phyloP scores from a whole-genome alignment of 2,329 filamentous ascomycete species.

The Whalleya microplaca region DNA sequence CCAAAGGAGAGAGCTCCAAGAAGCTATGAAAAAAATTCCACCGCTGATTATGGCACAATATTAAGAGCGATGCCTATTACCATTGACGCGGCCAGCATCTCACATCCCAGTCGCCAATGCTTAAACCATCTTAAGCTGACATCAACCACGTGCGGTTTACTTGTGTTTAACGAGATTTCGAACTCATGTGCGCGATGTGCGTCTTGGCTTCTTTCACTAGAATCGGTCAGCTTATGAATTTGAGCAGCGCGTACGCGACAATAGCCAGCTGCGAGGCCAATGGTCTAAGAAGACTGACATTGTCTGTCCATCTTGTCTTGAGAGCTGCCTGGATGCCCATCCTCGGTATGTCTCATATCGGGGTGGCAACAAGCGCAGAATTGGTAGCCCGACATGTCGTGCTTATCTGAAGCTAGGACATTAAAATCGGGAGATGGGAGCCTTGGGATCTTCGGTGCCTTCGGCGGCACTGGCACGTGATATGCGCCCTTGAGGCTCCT shows the following conservation, averaged over 20 bases:
- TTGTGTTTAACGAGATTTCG: slow-evolving; percentile 17
- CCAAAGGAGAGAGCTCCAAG: not conserved
- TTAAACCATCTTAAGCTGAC: not conserved
- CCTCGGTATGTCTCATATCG: slow-evolving; percentile 1
- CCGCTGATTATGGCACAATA: not conserved
- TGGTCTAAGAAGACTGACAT: slow-evolving; percentile 15
- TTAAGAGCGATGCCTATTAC: not conserved
- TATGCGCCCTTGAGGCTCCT: slow-evolving; percentile 9
- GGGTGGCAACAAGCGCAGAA: slow-evolving; percentile 32
- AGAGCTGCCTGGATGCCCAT: slow-evolving; percentile 14
- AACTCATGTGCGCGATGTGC: slow-evolving; percentile 27
- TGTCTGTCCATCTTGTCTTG: slow-evolving; percentile 33
- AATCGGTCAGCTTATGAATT: slow-evolving; percentile 15
- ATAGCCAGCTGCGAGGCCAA: not conserved
- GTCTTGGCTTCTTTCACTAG: slow-evolving; percentile 30
- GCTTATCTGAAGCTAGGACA: slow-evolving; percentile 10
- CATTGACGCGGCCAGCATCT: not conserved
- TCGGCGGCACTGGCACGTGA: slow-evolving; percentile 14
- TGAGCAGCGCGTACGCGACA: not conserved
- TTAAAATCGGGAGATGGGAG: slow-evolving; percentile 36
- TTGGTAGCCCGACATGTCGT: slow-evolving; percentile 9
- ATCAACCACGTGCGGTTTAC: not conserved
- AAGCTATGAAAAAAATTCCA: not conserved
- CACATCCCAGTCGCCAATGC: not conserved
- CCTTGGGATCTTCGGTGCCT: slow-evolving; percentile 30